phyloP scores from a whole-genome alignment of 2,329 filamentous ascomycete genomes.

The Aphanocladium album region DNA sequence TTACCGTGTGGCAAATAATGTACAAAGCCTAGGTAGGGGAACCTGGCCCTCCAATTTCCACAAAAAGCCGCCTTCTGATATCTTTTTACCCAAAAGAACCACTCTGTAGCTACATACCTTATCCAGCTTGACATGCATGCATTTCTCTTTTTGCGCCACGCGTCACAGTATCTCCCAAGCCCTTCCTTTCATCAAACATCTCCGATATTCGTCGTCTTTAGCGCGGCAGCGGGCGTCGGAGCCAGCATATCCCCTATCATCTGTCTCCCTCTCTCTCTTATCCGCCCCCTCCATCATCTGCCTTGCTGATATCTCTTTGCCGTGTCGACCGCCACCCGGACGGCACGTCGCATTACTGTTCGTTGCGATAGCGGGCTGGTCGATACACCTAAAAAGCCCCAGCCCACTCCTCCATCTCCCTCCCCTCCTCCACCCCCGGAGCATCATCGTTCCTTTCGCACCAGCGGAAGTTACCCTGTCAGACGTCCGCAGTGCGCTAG shows the following conservation, averaged over 20 bases:
- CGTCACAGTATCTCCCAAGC: not conserved
- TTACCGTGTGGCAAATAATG: too few species aligned
- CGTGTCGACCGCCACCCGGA: not conserved
- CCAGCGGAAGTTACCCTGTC: constrained; percentile 12
- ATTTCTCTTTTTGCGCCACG: not conserved
- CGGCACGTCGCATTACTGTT: constrained; percentile 9
- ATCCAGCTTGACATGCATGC: not conserved
- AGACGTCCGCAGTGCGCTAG: not conserved
- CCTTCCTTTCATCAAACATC: not conserved
- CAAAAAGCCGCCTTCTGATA: not conserved
- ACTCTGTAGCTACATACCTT: not conserved
- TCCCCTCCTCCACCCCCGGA: too few species aligned
- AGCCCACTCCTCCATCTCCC: too few species aligned
- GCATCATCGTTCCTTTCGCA: constrained; percentile 5
- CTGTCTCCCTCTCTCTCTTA: too few species aligned
- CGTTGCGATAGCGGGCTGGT: too few species aligned
- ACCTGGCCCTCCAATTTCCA: not conserved
- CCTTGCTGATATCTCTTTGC: too few species aligned
- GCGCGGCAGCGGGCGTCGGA: not conserved
- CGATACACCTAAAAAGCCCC: too few species aligned
- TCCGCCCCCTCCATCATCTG: too few species aligned
- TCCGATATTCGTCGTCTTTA: not conserved
- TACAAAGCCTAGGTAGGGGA: too few species aligned
- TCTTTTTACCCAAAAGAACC: too few species aligned
- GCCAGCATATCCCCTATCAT: not conserved